These are phyloP conservation scores for Colletotrichum higginsianum DNA, from an alignment of 2,329 filamentous ascomycete species.

Conservation along the genomic window DNA sequence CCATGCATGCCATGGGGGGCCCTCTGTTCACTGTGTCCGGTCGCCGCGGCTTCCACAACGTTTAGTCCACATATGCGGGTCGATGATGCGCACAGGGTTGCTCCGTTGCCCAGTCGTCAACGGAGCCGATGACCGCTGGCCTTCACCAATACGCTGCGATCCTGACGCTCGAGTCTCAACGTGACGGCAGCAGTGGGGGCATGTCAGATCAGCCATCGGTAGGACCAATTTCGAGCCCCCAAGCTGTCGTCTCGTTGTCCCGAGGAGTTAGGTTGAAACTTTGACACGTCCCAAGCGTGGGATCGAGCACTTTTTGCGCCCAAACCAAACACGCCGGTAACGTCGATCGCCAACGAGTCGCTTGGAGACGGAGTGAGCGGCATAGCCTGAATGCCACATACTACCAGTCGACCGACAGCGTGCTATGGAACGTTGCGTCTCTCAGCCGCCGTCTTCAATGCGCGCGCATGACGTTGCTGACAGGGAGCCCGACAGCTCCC, in stretches of 20 bases:
- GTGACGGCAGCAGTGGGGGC: conserved; percentile 26
- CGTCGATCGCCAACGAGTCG: conserved; percentile 22
- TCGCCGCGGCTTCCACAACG: conserved; percentile 36
- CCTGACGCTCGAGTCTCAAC: conserved; percentile 12
- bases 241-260: not conserved
- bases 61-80: conserved; percentile 39
- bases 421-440: conserved; percentile 41
- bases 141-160: conserved; percentile 14
- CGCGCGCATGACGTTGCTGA: conserved; percentile 23
- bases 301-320: conserved; percentile 12
- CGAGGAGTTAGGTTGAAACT: conserved; percentile 5
- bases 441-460: conserved; percentile 21
- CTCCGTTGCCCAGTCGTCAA: conserved; percentile 20
- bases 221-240: conserved; percentile 27
- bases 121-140: conserved; percentile 27
- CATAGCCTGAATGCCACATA: not conserved
- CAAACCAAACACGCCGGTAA: conserved; percentile 10
- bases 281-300: conserved; percentile 18
- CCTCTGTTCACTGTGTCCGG: conserved; percentile 29
- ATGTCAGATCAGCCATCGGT: conserved; percentile 39
- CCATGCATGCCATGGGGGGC: not conserved
- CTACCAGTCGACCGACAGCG: not conserved
- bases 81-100: conserved; percentile 41
- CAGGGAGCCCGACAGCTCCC: conserved; percentile 11
- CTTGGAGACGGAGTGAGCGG: conserved; percentile 16